Evolutionary conservation across 352 stramenopile genomes (phyloP), one percentile per base, ranked within the genome.

Genomic region (Plasmopara muralis): DNA sequence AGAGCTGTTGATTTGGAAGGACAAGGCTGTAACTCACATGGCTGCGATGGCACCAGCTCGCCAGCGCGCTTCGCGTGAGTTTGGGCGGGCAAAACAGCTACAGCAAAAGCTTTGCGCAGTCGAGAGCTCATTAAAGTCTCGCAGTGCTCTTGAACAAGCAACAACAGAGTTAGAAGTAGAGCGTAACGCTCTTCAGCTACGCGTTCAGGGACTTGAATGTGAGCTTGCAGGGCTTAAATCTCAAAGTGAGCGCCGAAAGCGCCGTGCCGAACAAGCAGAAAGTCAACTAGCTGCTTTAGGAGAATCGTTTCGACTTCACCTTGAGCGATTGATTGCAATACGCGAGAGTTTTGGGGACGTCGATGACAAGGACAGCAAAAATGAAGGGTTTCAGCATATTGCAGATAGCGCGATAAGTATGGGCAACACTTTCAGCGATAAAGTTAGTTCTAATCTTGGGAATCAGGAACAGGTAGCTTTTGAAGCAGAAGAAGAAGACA

Each of bases 21-120:
- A 84, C 29, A 74, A 72, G 40, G 72, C 77, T n/a, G 54, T 88
- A 43, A 63, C 67, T 12, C 73, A 88, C 54, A 78, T 90, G 67
- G 53, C 77, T 4, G 49, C 65, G 9, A 71, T 88, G 49, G 77
- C 71, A 0, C 77, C 76, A 18, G 74, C 74, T 51, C 77, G 75
- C 9, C 61, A 55, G 15, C 69, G 64, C 6, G 72, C 74, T 13
- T 64, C 66, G 42, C 62, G 53, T 6, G 70, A 87, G 34, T 63
- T 83, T 10, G 62, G 75, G 33, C 72, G 77, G 4, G 77, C 74
- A 10, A 70, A 72, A 34, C 68, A 77, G 18, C 40, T 87, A 28
- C 69, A 87, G 38, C 62, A 70, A 20, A 67, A 85, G 50, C 66
- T 89, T 9, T 61, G 66, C 9, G 57, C 55, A 7, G 64, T 87